A percentile compares a stretch with the other conserved stretches of the same genome.
Evolutionary conservation across 495 filamentous ascomycete genomes (phyloP).

Genomic region (Aspergillus hancockii): DNA sequence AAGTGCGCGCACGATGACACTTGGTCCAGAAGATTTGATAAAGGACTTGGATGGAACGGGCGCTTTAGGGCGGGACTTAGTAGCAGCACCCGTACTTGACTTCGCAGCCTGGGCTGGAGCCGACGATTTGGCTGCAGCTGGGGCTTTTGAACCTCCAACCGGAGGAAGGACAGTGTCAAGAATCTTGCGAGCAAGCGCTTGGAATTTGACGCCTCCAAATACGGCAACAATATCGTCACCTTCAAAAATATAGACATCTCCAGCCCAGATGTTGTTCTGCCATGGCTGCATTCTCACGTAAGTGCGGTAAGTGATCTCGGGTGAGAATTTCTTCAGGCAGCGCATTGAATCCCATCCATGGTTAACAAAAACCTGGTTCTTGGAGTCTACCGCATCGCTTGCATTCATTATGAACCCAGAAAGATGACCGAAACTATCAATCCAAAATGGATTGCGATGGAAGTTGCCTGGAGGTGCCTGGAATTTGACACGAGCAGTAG

Average conservation of each 20-base stretch:
- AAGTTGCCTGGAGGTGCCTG: constrained; percentile 12
- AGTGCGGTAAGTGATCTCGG: constrained; percentile 65
- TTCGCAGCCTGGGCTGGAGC: constrained; percentile 33
- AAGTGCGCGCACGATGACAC: constrained; percentile 47
- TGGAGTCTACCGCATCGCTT: constrained; percentile 47
- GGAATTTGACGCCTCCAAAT: constrained; percentile 68
- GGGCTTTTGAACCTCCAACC: constrained; percentile 39
- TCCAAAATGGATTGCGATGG: constrained; percentile 34
- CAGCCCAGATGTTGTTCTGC: constrained; percentile 45
- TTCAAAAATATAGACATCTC: constrained; percentile 56
- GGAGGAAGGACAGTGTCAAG: constrained; percentile 67
- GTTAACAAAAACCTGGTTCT: constrained; percentile 70
- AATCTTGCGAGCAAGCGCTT: constrained; percentile 64
- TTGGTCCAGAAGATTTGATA: constrained; percentile 25
- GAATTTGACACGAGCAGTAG: constrained; percentile 36
- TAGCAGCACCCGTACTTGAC: constrained; percentile 36
- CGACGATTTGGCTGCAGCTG: constrained; percentile 34
- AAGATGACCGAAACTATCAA: constrained; percentile 52
- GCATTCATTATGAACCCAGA: constrained; percentile 58
- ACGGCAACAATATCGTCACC: constrained; percentile 63
- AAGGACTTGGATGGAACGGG: constrained; percentile 29
- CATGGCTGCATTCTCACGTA: constrained; percentile 67
- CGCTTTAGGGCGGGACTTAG: constrained; percentile 24
- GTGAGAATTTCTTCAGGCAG: constrained; percentile 63
- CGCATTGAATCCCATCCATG: constrained; percentile 75